Conservation (phyloP, 2,329 filamentous ascomycete genomes). For the Fusarium algeriense region DNA sequence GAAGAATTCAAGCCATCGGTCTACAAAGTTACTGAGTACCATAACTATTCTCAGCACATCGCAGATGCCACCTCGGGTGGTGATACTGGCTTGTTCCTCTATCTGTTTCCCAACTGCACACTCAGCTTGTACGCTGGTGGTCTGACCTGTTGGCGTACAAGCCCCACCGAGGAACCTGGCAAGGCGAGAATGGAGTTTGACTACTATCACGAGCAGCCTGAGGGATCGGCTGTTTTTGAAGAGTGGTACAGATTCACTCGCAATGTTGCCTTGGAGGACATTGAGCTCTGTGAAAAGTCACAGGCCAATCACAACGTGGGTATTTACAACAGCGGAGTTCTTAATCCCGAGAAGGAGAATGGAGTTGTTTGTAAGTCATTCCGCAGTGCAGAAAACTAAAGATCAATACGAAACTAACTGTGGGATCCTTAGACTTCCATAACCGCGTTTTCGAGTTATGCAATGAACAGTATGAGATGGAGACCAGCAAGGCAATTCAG, state of each 20-base stretch:
- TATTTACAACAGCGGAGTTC: slow-evolving; percentile 65
- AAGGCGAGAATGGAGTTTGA: slow-evolving; percentile 69
- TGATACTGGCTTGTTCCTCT: slow-evolving; percentile 65
- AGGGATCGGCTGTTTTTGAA: slow-evolving; percentile 64
- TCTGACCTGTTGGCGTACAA: slow-evolving; percentile 68
- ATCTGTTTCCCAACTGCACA: slow-evolving; percentile 68
- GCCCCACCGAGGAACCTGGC: slow-evolving; percentile 62
- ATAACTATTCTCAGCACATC: slow-evolving; percentile 68
- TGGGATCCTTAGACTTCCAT: slow-evolving; percentile 27
- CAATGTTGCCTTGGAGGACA: slow-evolving; percentile 68
- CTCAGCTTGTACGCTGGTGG: slow-evolving; percentile 69
- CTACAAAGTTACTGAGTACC: slow-evolving; percentile 66
- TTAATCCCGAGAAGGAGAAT: slow-evolving; percentile 68
- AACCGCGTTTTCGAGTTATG: slow-evolving; percentile 30
- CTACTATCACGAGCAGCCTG: slow-evolving; percentile 64
- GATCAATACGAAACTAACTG: neutral
- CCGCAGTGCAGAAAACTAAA: neutral
- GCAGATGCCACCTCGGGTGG: slow-evolving; percentile 61
- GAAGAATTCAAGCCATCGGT: slow-evolving; percentile 67
- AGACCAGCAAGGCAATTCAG: neutral
- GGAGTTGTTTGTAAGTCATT: slow-evolving; percentile 55
- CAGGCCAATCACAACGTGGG: slow-evolving; percentile 66
- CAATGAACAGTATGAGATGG: slow-evolving; percentile 15
- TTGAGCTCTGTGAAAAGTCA: slow-evolving; percentile 67
- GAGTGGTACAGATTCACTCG: slow-evolving; percentile 68